Conservation (phyloP, 1,139 yeast genomes). For the Maudiozyma humilis region DNA sequence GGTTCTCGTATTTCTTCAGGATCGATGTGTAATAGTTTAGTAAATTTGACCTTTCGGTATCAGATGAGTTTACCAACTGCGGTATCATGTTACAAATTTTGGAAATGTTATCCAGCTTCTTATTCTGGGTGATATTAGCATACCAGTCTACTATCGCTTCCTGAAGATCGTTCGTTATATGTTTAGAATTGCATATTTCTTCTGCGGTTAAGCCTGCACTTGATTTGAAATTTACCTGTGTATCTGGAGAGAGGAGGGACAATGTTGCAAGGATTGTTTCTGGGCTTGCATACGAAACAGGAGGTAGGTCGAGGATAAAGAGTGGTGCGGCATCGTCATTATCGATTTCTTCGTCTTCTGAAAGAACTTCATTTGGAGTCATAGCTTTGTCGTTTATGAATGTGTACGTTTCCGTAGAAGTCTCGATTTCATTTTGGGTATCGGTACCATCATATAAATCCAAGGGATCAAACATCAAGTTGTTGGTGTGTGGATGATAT, state of each 20-base stretch:
- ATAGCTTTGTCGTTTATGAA: not conserved
- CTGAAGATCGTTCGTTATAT: slow-evolving; percentile 25
- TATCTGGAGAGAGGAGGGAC: slow-evolving; percentile 43
- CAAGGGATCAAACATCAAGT: slow-evolving; percentile 30
- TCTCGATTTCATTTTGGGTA: not conserved
- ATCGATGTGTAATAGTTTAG: slow-evolving; percentile 60
- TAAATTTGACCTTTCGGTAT: slow-evolving; percentile 19
- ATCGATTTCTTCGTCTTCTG: slow-evolving; percentile 14
- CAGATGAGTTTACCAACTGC: slow-evolving; percentile 8
- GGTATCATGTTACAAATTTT: slow-evolving; percentile 30
- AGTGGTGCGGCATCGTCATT: slow-evolving; percentile 33
- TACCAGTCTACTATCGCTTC: slow-evolving; percentile 39
- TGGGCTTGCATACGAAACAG: slow-evolving; percentile 43
- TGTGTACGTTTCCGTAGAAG: slow-evolving; percentile 3
- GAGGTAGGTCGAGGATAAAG: slow-evolving; percentile 64
- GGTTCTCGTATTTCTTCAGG: slow-evolving; percentile 44
- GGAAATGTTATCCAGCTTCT: slow-evolving; percentile 27
- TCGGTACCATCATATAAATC: slow-evolving; percentile 25
- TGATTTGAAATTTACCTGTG: slow-evolving; percentile 45
- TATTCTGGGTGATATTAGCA: slow-evolving; percentile 32
- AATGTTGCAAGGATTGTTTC: slow-evolving; percentile 41
- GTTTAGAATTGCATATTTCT: slow-evolving; percentile 29
- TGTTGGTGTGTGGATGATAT: not conserved
- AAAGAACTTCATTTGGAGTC: too few relatives aligned
- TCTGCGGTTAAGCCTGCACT: slow-evolving; percentile 7